Evolutionary conservation across 495 filamentous ascomycete genomes (phyloP), one percentile per base, ranked within the genome.

Genomic region (Neurospora tetraspora): DNA sequence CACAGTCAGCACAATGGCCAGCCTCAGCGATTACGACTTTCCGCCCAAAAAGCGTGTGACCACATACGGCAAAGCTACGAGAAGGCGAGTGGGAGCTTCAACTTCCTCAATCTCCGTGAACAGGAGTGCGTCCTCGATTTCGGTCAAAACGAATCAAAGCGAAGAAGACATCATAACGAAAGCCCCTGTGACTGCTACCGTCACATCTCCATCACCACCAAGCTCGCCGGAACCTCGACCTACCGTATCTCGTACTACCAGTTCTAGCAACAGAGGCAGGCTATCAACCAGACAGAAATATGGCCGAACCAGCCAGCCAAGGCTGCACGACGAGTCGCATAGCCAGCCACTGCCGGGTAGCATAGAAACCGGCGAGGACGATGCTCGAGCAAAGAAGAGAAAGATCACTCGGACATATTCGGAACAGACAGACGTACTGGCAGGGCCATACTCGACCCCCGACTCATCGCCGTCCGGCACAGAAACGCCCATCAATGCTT

Each of bases 51-150:
- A 76, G 73, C 79, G 76, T 37, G 69, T 79, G 36, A 78, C 72
- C 16, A 85, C 83, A 11, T 85, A 85, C 73, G 83, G 83, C 43
- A 84, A 81, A 42, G 74, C 76, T 38, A 61, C 75, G 8, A 81
- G 76, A 69, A 80, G 73, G 75, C 76, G 81, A 70, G 42, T 74
- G 43, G 73, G 77, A 18, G 73, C 82, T 27, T 71, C 79, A 18
- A 70, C 70, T 9, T 59, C 71, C 68, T 71, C 65, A 37, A 70
- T 42, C 38, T 34, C 53, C 27, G 14, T 65, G 6, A 65, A 65
- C 53, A 65, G 53, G 14, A 65, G 53, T 18, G 27, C 27, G 34
- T 65, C 53, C 53, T 65, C 53, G 14, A 36, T 65, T 18, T 65
- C 53, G 12, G 53, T 65, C 53, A 65, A 65, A 7, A 65, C 53